These are phyloP conservation scores for Niveomyces coronatus DNA, from an alignment of 2,329 filamentous ascomycete genomes.

Conservation along the genomic window DNA sequence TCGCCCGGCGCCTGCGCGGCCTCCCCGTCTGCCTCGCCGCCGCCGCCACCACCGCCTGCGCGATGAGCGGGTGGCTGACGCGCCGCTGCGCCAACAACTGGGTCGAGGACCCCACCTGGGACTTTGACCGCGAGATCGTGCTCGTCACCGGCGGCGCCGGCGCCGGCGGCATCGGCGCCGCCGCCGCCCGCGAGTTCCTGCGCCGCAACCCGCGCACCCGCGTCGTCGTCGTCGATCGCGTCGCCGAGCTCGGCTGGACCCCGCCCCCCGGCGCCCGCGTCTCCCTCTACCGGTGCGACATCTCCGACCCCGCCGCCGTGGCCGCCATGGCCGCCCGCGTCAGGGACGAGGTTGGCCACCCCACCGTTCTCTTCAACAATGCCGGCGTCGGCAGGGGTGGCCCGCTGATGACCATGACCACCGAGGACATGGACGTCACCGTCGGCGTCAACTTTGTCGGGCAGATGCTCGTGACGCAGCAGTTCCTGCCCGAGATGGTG, in stretches of 20 bases:
- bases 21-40: slow-evolving; percentile 11
- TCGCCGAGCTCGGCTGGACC: slow-evolving; percentile 20
- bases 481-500: slow-evolving; percentile 52
- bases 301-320: slow-evolving; percentile 23
- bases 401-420: slow-evolving; percentile 20
- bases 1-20: slow-evolving; percentile 1
- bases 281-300: slow-evolving; percentile 25
- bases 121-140: slow-evolving; percentile 28
- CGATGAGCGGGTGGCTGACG: slow-evolving; percentile 16
- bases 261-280: slow-evolving; percentile 12
- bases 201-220: slow-evolving; percentile 16
- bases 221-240: slow-evolving; percentile 26
- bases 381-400: slow-evolving; percentile 21
- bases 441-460: slow-evolving; percentile 41
- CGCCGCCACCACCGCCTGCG: slow-evolving; percentile 11
- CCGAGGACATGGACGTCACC: slow-evolving; percentile 20
- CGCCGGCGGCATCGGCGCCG: slow-evolving; percentile 29
- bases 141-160: slow-evolving; percentile 29
- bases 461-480: slow-evolving; percentile 46
- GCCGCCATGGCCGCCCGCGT: slow-evolving; percentile 19
- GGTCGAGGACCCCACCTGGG: slow-evolving; percentile 15
- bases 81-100: slow-evolving; percentile 18
- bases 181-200: slow-evolving; percentile 19
- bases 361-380: slow-evolving; percentile 27
- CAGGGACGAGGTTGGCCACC: slow-evolving; percentile 24